Evolutionary conservation across 2,329 filamentous ascomycete species (phyloP).

Genomic region (Cyanodermella asteris): DNA sequence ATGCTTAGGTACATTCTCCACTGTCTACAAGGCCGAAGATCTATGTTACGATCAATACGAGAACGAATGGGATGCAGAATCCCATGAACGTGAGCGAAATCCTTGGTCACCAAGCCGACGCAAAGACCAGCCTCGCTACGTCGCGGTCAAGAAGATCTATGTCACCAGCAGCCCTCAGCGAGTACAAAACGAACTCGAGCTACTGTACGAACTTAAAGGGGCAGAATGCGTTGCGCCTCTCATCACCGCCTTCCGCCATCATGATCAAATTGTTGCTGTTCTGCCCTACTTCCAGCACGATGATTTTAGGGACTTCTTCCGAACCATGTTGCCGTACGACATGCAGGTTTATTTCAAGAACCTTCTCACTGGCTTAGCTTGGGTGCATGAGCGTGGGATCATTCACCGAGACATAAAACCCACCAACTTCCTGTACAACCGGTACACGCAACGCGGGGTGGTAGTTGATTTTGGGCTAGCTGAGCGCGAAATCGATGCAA

Average conservation of each 20-base stretch:
- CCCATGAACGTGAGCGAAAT: no score
- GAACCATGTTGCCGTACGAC: conserved; percentile 65
- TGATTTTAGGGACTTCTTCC: conserved; percentile 81
- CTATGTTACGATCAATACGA: conserved; percentile 61
- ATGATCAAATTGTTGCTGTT: conserved; percentile 86
- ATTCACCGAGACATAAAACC: conserved; percentile 93
- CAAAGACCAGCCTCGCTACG: conserved; percentile 45
- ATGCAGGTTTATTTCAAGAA: conserved; percentile 79
- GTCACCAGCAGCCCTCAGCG: conserved; percentile 85
- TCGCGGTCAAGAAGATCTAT: conserved; percentile 98
- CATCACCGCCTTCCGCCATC: conserved; percentile 86
- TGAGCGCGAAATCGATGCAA: no score
- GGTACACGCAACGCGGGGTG: conserved; percentile 57
- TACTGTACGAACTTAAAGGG: conserved; percentile 67
- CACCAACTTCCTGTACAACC: conserved; percentile 91
- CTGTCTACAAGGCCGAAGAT: conserved; percentile 96
- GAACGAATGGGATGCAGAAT: conserved; percentile 67
- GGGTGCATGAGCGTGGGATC: conserved; percentile 66
- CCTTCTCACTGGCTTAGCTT: conserved; percentile 62
- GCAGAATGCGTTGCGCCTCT: conserved; percentile 78
- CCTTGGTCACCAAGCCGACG: conserved; percentile 30
- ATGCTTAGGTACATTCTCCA: conserved; percentile 76
- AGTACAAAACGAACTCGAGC: conserved; percentile 88
- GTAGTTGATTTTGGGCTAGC: conserved; percentile 98
- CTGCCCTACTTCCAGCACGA: conserved; percentile 89